Evolutionary conservation across 1,284 basidiomycete genomes (phyloP).

Genomic region (Ustilago vetiveriae): DNA sequence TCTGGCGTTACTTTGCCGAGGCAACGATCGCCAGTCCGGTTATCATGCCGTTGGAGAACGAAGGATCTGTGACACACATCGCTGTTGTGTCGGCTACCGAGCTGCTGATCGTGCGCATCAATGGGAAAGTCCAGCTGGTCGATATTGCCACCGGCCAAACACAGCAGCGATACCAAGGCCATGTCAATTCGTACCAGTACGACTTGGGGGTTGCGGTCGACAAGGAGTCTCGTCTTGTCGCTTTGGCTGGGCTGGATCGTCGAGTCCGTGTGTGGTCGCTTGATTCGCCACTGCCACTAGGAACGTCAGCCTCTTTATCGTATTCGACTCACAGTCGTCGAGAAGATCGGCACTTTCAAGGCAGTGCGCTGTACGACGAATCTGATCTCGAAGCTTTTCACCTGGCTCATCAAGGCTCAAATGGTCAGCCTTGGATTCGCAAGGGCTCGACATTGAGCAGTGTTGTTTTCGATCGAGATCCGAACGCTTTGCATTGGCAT

Average conservation of each 20-base stretch:
- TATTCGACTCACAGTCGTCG: background rate
- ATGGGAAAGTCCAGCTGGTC: conserved; percentile 18
- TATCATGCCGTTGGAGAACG: background rate
- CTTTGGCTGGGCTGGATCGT: conserved; percentile 27
- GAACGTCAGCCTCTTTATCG: background rate
- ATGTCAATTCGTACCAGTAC: conserved; percentile 37
- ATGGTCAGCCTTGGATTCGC: background rate
- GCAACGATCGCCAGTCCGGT: background rate
- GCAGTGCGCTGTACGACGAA: conserved; percentile 4
- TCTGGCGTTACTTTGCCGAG: background rate
- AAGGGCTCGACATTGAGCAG: conserved; percentile 16
- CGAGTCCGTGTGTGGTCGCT: conserved; percentile 36
- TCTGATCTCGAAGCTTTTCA: background rate
- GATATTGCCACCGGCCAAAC: conserved; percentile 1
- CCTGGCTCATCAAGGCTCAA: background rate
- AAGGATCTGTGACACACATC: conserved; percentile 29
- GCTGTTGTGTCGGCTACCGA: conserved; percentile 1
- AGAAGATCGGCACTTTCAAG: background rate
- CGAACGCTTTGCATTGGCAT: conserved; percentile 23
- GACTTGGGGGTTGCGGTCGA: conserved; percentile 24
- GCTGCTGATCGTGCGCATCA: conserved; percentile 24
- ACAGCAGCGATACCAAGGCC: conserved; percentile 11
- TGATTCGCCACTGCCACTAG: conserved; percentile 19
- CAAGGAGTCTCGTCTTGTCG: conserved; percentile 10
- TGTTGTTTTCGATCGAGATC: conserved; percentile 7